These are phyloP conservation scores for Neckera pumila DNA, from an alignment of 225 moss, liverwort and hornwort species.

Conservation along the genomic window DNA sequence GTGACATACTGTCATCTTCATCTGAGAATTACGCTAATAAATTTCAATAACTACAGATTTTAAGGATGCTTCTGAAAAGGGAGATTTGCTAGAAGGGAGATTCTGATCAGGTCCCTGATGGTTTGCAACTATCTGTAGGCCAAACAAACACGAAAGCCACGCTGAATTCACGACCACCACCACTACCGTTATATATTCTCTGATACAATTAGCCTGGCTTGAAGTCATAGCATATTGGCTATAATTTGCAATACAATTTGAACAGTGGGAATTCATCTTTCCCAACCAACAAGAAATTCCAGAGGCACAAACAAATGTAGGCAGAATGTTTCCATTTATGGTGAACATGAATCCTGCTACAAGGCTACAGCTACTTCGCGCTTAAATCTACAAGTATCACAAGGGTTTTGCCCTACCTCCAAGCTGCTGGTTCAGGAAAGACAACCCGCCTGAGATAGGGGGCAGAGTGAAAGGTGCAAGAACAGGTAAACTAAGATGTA, in stretches of 20 bases:
- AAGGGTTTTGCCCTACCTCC: slow-evolving; percentile 19
- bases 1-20: background rate
- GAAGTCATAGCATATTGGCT: background rate
- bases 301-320: background rate
- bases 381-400: slow-evolving; percentile 7
- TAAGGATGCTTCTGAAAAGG: background rate
- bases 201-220: background rate
- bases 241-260: background rate
- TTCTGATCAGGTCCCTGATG: background rate
- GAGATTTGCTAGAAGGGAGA: background rate
- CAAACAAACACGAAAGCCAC: background rate
- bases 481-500: slow-evolving; percentile 41
- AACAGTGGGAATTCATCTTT: background rate
- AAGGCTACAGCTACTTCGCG: background rate
- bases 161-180: background rate
- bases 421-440: slow-evolving; percentile 7
- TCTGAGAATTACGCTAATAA: background rate
- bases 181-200: background rate
- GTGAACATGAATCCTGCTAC: background rate
- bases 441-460: slow-evolving; percentile 31
- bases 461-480: slow-evolving; percentile 86
- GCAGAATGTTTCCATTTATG: background rate
- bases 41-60: background rate
- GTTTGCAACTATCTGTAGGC: background rate
- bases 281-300: background rate